Percentiles rank a stretch among this genome's conserved stretches.
phyloP scores from a whole-genome alignment of 768 basidiomycete species.

The Psilocybe cyanescens region DNA sequence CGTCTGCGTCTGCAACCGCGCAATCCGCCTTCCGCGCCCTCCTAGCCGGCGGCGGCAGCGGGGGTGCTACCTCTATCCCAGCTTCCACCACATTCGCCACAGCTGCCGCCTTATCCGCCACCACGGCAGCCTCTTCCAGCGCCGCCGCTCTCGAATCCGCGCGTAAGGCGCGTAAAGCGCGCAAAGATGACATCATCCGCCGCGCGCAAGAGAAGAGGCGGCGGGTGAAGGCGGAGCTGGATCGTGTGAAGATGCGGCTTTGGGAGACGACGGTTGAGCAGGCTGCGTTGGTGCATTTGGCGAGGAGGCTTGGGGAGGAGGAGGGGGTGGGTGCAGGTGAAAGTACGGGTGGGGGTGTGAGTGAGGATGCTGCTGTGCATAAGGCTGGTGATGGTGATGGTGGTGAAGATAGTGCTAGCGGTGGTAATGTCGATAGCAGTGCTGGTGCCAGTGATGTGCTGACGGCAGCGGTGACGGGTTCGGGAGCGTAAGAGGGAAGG shows the following conservation, averaged over 20 bases:
- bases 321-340: not conserved
- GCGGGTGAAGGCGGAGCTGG: constrained; percentile 57
- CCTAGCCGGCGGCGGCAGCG: not conserved
- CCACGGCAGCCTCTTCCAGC: not conserved
- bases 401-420: too few relatives aligned
- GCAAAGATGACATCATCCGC: constrained; percentile 42
- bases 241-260: constrained; percentile 63
- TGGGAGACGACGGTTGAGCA: constrained; percentile 79
- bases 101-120: not conserved
- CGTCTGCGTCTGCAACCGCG: not conserved
- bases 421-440: too few relatives aligned
- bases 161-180: constrained; percentile 18
- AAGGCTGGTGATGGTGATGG: too few relatives aligned
- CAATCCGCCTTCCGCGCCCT: not conserved
- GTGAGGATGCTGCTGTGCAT: too few relatives aligned
- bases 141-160: not conserved
- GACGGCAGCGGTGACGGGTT: too few relatives aligned
- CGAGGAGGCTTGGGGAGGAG: constrained; percentile 24
- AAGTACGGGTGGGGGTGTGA: not conserved
- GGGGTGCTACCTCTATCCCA: not conserved
- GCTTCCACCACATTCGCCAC: not conserved
- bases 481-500: too few relatives aligned
- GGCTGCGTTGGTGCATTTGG: constrained; percentile 58
- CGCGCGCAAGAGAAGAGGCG: constrained; percentile 57
- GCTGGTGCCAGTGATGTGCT: too few relatives aligned